Conservation (phyloP, 768 basidiomycete genomes). For the Collybia sordida region DNA sequence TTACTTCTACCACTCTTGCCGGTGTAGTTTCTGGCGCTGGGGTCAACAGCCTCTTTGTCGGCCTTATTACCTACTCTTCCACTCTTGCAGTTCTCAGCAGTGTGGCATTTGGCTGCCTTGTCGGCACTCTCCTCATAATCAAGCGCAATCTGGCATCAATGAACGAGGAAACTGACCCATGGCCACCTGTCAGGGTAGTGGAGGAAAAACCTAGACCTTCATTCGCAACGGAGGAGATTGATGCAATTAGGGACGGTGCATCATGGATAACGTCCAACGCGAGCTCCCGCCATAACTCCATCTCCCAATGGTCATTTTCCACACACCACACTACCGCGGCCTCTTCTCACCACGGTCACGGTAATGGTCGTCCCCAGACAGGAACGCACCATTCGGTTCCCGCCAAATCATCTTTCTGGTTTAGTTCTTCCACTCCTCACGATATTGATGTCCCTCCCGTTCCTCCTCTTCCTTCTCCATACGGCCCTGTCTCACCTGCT, state of each 20-base stretch:
- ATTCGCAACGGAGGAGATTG: slow-evolving; percentile 71
- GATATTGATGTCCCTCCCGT: slow-evolving; percentile 60
- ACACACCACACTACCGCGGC: slow-evolving; percentile 52
- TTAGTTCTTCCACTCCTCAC: slow-evolving; percentile 44
- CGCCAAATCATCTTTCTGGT: slow-evolving; percentile 65
- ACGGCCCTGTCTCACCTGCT: slow-evolving; percentile 41
- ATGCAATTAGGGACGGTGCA: slow-evolving; percentile 69
- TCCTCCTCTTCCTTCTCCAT: slow-evolving; percentile 65
- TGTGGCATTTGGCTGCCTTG: slow-evolving; percentile 55
- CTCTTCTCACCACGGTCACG: slow-evolving; percentile 35
- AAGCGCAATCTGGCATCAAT: slow-evolving; percentile 61
- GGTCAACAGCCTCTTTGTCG: slow-evolving; percentile 55
- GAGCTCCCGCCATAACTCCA: slow-evolving; percentile 53
- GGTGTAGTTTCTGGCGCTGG: slow-evolving; percentile 56
- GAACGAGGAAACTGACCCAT: slow-evolving; percentile 50
- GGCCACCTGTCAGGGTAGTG: slow-evolving; percentile 56
- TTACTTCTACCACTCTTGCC: slow-evolving; percentile 58
- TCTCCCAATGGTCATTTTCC: slow-evolving; percentile 74
- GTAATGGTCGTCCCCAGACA: slow-evolving; percentile 29
- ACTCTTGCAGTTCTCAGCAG: slow-evolving; percentile 51
- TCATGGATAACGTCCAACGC: slow-evolving; percentile 80
- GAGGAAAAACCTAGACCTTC: slow-evolving; percentile 60
- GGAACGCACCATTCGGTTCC: slow-evolving; percentile 43
- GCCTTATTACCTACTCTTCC: slow-evolving; percentile 58
- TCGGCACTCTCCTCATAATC: slow-evolving; percentile 63